phyloP scores from a whole-genome alignment of 257 asterid species.

The Plantago elongata region DNA sequence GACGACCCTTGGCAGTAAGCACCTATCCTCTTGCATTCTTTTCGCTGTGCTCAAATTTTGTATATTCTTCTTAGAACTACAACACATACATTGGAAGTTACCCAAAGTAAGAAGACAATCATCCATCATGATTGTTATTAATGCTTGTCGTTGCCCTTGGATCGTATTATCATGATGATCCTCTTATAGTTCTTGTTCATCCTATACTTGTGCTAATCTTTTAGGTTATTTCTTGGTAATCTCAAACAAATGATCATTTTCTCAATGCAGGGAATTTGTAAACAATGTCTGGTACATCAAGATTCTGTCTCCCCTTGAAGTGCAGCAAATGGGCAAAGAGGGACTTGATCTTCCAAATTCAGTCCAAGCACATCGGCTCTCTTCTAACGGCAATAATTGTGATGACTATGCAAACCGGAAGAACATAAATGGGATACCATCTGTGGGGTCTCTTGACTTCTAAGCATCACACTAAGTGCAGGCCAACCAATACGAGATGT shows the following conservation, averaged over 20 bases:
- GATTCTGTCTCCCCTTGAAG: slow-evolving; percentile 85
- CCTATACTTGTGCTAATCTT: background rate
- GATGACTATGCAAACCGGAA: slow-evolving; percentile 48
- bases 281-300: slow-evolving; percentile 84
- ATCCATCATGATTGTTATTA: too few species aligned
- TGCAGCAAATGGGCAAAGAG: slow-evolving; percentile 91
- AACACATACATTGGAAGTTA: too few species aligned
- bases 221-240: background rate
- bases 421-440: slow-evolving; percentile 56
- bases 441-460: slow-evolving; percentile 67
- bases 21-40: slow-evolving; percentile 8
- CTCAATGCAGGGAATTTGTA: slow-evolving; percentile 65
- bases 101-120: too few species aligned
- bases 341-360: slow-evolving; percentile 65
- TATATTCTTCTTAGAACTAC: too few species aligned
- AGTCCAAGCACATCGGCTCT: slow-evolving; percentile 36
- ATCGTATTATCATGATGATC: too few species aligned
- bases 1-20: slow-evolving; percentile 99
- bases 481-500: background rate
- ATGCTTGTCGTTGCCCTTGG: too few species aligned
- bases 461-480: slow-evolving; percentile 21
- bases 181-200: background rate
- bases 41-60: background rate
- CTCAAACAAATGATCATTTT: background rate
- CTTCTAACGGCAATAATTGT: slow-evolving; percentile 35